phyloP scores from a whole-genome alignment of 2,329 filamentous ascomycete species.

The Fusarium compactum region DNA sequence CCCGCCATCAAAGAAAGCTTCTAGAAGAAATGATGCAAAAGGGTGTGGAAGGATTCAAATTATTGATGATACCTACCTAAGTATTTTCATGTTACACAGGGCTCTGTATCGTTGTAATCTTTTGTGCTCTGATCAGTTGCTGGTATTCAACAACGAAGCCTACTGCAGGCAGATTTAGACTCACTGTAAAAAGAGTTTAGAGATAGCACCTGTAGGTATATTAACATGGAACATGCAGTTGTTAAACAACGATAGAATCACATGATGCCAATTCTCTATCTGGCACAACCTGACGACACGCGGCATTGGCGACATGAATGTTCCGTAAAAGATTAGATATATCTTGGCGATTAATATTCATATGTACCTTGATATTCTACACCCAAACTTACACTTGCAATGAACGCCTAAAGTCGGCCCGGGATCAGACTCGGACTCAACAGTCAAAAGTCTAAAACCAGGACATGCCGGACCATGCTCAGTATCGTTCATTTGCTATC shows the following conservation, averaged over 20 bases:
- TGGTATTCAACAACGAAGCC: background rate
- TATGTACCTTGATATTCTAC: background rate
- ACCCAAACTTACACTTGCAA: background rate
- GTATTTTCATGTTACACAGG: background rate
- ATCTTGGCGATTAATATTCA: background rate
- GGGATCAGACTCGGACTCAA: background rate
- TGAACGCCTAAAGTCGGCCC: constrained; percentile 25
- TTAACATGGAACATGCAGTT: background rate
- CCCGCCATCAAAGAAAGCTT: constrained; percentile 13
- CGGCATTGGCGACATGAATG: background rate
- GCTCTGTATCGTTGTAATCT: background rate
- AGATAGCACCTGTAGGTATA: background rate
- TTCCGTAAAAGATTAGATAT: background rate
- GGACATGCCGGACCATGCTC: constrained; percentile 4
- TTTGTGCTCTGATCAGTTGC: background rate
- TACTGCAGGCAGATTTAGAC: background rate
- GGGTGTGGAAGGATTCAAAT: background rate
- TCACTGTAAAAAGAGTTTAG: background rate
- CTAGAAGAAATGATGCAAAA: background rate
- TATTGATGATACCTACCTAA: background rate
- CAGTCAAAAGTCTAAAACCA: constrained; percentile 6
- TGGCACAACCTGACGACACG: background rate
- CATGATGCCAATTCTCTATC: background rate
- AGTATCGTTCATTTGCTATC: background rate
- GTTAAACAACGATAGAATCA: background rate